Evolutionary conservation across 2,329 filamentous ascomycete genomes (phyloP), one percentile per base, ranked within the genome.

Genomic region (Albifimbria verrucaria): DNA sequence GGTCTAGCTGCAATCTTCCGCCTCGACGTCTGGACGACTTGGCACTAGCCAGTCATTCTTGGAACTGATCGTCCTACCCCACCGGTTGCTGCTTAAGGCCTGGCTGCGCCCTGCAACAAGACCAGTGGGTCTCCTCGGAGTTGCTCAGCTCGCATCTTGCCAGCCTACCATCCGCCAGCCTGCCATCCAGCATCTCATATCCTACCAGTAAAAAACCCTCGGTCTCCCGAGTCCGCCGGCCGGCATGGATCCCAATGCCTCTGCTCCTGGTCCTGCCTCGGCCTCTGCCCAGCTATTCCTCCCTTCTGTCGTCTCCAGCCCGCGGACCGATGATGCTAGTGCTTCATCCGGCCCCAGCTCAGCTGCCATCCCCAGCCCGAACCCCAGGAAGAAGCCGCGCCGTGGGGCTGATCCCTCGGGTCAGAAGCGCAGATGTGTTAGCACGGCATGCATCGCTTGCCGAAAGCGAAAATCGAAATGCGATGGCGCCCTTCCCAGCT

Each of bases 401-500:
- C 75, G 78, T 55, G 72, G 73, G 36, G 71, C 70, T 53, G 78
- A 82, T 52, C 65, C 74, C 28, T 70, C 72, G n/a, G 61, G 58
- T 53, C 78, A 82, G 61, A 92, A 92, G 69, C 79, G 89, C 57
- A 81, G 88, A 61, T 92, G 89, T 68, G 88, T 93, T 54, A 92
- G 88, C 72, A 92, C 88, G n/a, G 89, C 89, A 10, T 93, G 89
- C 67, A 84, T 92, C 64, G 89, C 89, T 18, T 93, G 89, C 67
- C 82, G 89, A 20, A 85, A 85, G 67, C 79, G 89, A 58, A 93
- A 93, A 65, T 90, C 86, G 47, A 93, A 92, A 80, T 97, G 93
- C 70, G 93, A 97, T 71, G 93, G 93, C 55, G 92, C 92, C 52
- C 79, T 89, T 5, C 93, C 93, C 6, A 92, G 90, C 62, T 97